Evolutionary conservation across 345 rosid genomes (phyloP).

Genomic region (Trapa bicornis): DNA sequence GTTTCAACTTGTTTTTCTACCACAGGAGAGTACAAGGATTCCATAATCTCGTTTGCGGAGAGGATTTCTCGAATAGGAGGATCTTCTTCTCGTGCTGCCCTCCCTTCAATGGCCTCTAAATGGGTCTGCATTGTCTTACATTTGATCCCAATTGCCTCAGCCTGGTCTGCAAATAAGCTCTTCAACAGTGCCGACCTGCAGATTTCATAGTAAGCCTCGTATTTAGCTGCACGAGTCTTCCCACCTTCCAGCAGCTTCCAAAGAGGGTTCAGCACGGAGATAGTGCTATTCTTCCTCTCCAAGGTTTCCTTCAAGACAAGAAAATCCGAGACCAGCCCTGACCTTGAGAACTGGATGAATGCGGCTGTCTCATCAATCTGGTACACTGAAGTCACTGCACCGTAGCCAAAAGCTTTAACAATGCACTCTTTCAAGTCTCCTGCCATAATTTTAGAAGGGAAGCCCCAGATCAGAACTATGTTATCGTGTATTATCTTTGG

Average conservation of each 20-base stretch:
- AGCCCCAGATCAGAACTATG: constrained; percentile 64
- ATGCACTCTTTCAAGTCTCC: constrained; percentile 59
- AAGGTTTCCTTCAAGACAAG: constrained; percentile 50
- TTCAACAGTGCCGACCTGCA: constrained; percentile 63
- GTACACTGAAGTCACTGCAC: constrained; percentile 45
- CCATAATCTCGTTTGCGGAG: constrained; percentile 14
- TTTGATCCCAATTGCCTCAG: constrained; percentile 51
- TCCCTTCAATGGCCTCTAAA: constrained; percentile 5
- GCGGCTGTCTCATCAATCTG: constrained; percentile 62
- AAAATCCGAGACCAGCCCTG: constrained; percentile 45
- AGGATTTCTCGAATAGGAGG: neutral
- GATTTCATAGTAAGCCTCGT: constrained; percentile 73
- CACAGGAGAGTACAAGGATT: constrained; percentile 14
- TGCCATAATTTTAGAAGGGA: constrained; percentile 48
- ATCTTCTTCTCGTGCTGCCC: constrained; percentile 5
- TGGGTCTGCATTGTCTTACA: constrained; percentile 29
- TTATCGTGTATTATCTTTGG: constrained; percentile 35
- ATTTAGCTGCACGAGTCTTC: constrained; percentile 53
- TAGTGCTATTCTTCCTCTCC: constrained; percentile 40
- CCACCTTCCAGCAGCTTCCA: constrained; percentile 70
- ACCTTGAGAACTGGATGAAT: constrained; percentile 59
- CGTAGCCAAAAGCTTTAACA: constrained; percentile 46
- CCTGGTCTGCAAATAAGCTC: constrained; percentile 66
- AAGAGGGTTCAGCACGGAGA: constrained; percentile 61
- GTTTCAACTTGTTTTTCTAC: constrained; percentile 16